These are phyloP conservation scores for Pythium brachiatum DNA, from an alignment of 352 stramenopile species.

Conservation along the genomic window DNA sequence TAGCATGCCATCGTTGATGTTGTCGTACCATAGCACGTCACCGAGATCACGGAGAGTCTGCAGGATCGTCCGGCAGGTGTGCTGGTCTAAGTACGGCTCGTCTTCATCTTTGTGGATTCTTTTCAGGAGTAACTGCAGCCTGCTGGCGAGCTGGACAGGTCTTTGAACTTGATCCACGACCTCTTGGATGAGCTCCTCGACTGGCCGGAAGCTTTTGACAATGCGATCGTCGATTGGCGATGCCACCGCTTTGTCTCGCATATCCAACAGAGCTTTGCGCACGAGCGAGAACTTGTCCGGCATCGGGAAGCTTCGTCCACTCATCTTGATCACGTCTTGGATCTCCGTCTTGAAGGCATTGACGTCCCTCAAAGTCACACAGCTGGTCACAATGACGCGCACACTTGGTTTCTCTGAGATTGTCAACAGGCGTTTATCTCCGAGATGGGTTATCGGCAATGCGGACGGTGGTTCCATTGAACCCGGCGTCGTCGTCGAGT, in stretches of 20 bases:
- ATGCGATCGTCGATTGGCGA: not conserved
- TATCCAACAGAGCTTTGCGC: not conserved
- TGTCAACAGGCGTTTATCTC: not conserved
- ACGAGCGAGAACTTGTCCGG: conserved; percentile 3
- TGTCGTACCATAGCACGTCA: conserved; percentile 6
- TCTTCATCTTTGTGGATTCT: not conserved
- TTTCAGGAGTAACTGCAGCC: no score
- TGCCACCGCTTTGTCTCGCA: not conserved
- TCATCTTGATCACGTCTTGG: not conserved
- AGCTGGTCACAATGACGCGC: not conserved
- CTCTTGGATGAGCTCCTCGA: not conserved
- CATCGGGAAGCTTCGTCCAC: not conserved
- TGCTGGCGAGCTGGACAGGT: no score
- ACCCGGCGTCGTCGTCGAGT: no score
- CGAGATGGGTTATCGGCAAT: not conserved
- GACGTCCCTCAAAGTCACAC: not conserved
- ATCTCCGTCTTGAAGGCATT: not conserved
- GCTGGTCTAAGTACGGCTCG: not conserved
- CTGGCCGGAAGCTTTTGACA: not conserved
- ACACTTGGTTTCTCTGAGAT: not conserved
- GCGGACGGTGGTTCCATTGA: no score
- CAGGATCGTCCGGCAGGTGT: not conserved
- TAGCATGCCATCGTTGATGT: not conserved
- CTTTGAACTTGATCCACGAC: no score
- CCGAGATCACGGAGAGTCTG: conserved; percentile 4